Evolutionary conservation across 805 yeast species (phyloP), one percentile per base, ranked within the genome.

Genomic region (Tetrapisispora nanseiensis): DNA sequence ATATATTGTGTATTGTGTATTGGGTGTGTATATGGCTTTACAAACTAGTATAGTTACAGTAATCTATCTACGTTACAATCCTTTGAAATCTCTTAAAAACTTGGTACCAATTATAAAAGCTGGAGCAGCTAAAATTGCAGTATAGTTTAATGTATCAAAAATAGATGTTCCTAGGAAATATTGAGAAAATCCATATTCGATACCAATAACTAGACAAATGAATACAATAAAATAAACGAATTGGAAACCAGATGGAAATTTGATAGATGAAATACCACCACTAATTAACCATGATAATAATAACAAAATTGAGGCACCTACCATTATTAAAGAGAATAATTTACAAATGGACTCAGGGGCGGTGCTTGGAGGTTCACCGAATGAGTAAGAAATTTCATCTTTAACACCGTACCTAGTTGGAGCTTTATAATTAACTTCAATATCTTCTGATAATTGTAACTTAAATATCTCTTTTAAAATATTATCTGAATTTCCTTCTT

Each of bases 371-470:
- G 72, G 74, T 4, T 62, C 57, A 42, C 68, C 70, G 66, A 86
- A 86, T 29, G 63, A 57, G 59, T 84, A 86, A 48, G 60, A 61
- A 49, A 86, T 81, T 61, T 81, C 87, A 2, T 79, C 75, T 55
- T 70, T 59, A 12, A 71, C 58, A 2, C 72, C 81, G 43, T 70
- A 61, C 40, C 62, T 50, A 3, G 39, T 16, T 24, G 61, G 60
- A 28, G 38, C 41, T 6, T 32, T 29, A 18, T 44, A 46, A 10
- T 23, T 39, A n/a, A 30, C 37, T 19, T 18, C 13, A 9, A 27
- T 31, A 34, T 44, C 37, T n/a, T 15, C n/a, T 6, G 29, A 9
- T 18, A 34, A 16, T 34, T 46, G 23, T 21, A 59, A 27, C 30
- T 56, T 47, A 37, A 57, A 51, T 4, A 56, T 37, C 32, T 47